Evolutionary conservation across 192 early-diverging fungal genomes (phyloP).

Genomic region (Umbelopsis vinacea): DNA sequence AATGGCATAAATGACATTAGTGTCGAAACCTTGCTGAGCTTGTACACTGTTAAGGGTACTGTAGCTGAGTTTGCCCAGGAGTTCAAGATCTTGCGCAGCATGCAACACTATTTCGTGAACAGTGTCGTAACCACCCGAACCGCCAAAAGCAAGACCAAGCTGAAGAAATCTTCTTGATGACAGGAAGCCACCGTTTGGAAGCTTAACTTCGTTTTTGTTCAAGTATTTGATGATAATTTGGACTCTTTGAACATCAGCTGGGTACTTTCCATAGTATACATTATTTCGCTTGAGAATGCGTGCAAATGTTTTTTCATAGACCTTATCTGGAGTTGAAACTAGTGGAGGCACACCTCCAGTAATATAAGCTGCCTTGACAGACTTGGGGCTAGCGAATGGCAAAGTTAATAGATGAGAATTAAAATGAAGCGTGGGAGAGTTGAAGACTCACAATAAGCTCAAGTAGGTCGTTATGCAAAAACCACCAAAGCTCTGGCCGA

Average conservation of each 20-base stretch:
- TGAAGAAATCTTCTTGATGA: slow-evolving; percentile 72
- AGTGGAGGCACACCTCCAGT: slow-evolving; percentile 74
- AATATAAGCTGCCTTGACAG: slow-evolving; percentile 65
- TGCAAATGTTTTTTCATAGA: slow-evolving; percentile 63
- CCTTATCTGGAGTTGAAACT: slow-evolving; percentile 60
- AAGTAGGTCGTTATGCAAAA: slow-evolving; percentile 72
- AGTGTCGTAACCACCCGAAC: slow-evolving; percentile 64
- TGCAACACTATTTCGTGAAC: slow-evolving; percentile 60
- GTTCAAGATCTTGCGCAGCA: slow-evolving; percentile 49
- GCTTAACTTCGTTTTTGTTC: slow-evolving; percentile 44
- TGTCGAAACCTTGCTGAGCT: slow-evolving; percentile 50
- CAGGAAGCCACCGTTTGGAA: slow-evolving; percentile 65
- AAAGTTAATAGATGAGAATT: not conserved
- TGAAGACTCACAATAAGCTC: slow-evolving; percentile 59
- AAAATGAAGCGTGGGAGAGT: not conserved
- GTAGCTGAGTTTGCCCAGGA: slow-evolving; percentile 41
- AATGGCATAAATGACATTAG: slow-evolving; percentile 67
- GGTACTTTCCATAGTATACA: slow-evolving; percentile 67
- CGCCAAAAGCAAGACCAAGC: slow-evolving; percentile 65
- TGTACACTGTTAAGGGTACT: slow-evolving; percentile 49
- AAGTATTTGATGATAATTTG: slow-evolving; percentile 61
- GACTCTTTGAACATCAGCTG: slow-evolving; percentile 63
- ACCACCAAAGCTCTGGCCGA: slow-evolving; percentile 75
- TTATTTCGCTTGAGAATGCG: slow-evolving; percentile 64
- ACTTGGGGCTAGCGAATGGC: slow-evolving; percentile 47